Evolutionary conservation across 2,329 filamentous ascomycete species (phyloP).

Genomic region (Stachybotrys chartarum): DNA sequence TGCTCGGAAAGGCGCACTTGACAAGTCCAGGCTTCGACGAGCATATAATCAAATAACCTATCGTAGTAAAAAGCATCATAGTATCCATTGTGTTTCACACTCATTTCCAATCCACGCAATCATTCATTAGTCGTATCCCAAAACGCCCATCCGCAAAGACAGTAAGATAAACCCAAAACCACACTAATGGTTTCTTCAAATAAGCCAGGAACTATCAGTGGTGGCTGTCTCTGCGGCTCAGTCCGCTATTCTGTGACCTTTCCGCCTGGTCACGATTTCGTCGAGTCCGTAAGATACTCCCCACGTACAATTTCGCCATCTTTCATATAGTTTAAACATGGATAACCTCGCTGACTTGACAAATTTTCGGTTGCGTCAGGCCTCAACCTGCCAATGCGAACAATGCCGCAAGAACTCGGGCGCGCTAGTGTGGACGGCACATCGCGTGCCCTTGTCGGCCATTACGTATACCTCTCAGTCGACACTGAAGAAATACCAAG

Average conservation of each 20-base stretch:
- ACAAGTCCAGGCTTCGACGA: slow-evolving; percentile 7
- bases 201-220: slow-evolving; percentile 31
- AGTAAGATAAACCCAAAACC: background rate
- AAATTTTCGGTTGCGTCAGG: slow-evolving; percentile 15
- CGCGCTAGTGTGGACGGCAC: slow-evolving; percentile 33
- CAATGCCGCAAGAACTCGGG: slow-evolving; percentile 48
- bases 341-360: background rate
- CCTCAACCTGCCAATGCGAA: slow-evolving; percentile 45
- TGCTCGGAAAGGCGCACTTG: slow-evolving; percentile 18
- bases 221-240: slow-evolving; percentile 44
- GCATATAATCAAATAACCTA: background rate
- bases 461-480: slow-evolving; percentile 25
- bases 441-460: slow-evolving; percentile 26
- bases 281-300: slow-evolving; percentile 17
- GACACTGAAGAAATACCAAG: slow-evolving; percentile 31
- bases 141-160: background rate
- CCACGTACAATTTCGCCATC: background rate
- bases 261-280: slow-evolving; percentile 36
- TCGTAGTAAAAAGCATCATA: no score
- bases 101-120: background rate
- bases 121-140: background rate
- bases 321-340: no score
- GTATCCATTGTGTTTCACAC: no score
- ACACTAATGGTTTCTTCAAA: slow-evolving; percentile 11
- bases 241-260: slow-evolving; percentile 43